Conservation (phyloP, 306 rosid species). For the Amphicarpaea edgeworthii region DNA sequence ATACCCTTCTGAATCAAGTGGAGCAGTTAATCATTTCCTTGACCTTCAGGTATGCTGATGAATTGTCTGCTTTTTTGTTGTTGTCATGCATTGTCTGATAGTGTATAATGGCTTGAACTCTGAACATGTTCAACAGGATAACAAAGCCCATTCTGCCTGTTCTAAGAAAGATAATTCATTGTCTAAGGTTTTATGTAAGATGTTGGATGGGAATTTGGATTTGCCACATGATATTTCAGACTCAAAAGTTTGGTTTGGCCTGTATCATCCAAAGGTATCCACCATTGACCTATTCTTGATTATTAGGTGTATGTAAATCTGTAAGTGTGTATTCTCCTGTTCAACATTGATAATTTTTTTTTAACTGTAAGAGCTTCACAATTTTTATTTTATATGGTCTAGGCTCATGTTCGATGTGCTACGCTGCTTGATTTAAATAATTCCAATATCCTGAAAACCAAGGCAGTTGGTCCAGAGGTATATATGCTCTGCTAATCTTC, state of each 20-base stretch:
- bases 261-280: conserved; percentile 88
- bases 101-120: conserved; percentile 38
- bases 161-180: conserved; percentile 65
- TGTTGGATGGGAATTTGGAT: conserved; percentile 73
- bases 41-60: conserved; percentile 66
- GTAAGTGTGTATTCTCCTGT: conserved; percentile 28
- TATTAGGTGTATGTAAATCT: conserved; percentile 34
- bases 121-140: conserved; percentile 58
- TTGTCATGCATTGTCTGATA: neutral
- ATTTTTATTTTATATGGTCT: conserved; percentile 39
- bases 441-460: conserved; percentile 57
- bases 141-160: conserved; percentile 50
- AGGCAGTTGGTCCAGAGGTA: conserved; percentile 70
- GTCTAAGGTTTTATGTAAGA: conserved; percentile 63
- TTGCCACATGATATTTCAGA: conserved; percentile 58
- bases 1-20: conserved; percentile 82
- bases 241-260: conserved; percentile 79
- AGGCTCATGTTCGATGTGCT: conserved; percentile 88
- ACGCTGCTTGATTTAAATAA: conserved; percentile 63
- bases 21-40: conserved; percentile 76
- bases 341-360: conserved; percentile 32
- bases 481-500: neutral
- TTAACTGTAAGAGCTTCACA: neutral
- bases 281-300: neutral
- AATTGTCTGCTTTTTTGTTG: conserved; percentile 21